phyloP scores from a whole-genome alignment of 2,329 filamentous ascomycete genomes.

The Venturiaceae sp. region DNA sequence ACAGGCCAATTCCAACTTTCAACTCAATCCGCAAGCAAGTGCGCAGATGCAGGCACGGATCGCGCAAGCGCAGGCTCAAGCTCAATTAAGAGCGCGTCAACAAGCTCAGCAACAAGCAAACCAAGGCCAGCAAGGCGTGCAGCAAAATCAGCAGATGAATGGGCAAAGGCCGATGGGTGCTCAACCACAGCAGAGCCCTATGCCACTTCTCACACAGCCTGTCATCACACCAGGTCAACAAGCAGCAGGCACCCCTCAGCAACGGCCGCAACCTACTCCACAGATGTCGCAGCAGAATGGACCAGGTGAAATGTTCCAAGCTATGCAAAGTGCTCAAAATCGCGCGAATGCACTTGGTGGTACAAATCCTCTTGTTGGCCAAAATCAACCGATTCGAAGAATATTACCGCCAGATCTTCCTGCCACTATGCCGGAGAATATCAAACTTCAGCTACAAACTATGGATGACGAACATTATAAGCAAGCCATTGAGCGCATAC shows the following conservation, averaged over 20 bases:
- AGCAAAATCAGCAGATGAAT: conserved; percentile 5
- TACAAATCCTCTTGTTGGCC: background rate
- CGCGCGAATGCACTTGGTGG: background rate
- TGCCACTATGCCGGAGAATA: background rate
- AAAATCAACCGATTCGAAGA: background rate
- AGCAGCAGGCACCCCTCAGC: background rate
- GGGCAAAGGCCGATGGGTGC: background rate
- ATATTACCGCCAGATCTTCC: background rate
- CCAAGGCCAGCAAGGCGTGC: background rate
- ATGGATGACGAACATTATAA: conserved; percentile 1
- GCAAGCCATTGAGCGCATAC: background rate
- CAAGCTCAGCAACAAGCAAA: conserved; percentile 3
- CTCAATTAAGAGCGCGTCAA: conserved; percentile 15
- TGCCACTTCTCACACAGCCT: conserved; percentile 2
- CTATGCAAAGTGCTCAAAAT: background rate
- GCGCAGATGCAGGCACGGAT: conserved; percentile 15
- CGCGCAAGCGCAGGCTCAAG: background rate
- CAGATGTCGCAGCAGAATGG: background rate
- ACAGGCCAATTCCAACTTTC: conserved; percentile 24
- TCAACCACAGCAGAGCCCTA: background rate
- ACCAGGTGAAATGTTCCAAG: background rate
- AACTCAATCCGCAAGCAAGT: conserved; percentile 6
- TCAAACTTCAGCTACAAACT: background rate
- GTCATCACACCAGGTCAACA: background rate
- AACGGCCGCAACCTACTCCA: background rate